Conservation (phyloP, 257 asterid species). For the Solanum paucissectum region DNA sequence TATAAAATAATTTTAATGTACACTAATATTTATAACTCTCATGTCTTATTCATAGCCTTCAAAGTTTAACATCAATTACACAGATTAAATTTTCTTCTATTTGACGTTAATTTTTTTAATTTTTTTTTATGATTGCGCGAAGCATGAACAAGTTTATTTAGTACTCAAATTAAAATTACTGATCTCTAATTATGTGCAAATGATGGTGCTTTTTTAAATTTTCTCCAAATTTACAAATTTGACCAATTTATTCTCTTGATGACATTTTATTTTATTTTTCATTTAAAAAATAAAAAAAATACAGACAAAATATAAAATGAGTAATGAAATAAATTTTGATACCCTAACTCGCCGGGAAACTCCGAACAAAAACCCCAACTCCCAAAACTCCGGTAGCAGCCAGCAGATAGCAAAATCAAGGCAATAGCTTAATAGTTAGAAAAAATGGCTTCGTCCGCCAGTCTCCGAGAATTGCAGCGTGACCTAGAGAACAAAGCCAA, state of each 20-base stretch:
- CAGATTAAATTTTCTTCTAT: too few relatives aligned
- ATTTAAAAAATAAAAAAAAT: too few relatives aligned
- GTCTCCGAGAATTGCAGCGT: conserved; percentile 57
- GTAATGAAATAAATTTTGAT: not conserved
- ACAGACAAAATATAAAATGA: not conserved
- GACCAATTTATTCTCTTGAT: not conserved
- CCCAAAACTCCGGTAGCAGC: not conserved
- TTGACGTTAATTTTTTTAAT: too few relatives aligned
- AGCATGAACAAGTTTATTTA: too few relatives aligned
- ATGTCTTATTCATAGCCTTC: too few relatives aligned
- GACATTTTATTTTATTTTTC: not conserved
- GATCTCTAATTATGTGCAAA: too few relatives aligned
- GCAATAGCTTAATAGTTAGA: not conserved
- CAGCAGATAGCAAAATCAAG: not conserved
- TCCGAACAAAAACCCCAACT: not conserved
- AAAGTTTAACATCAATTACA: too few relatives aligned
- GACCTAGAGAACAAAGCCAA: conserved; percentile 87
- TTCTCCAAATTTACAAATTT: not conserved
- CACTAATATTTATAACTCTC: too few relatives aligned
- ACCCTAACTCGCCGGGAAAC: not conserved
- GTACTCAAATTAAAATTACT: too few relatives aligned
- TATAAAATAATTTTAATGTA: too few relatives aligned
- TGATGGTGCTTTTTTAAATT: too few relatives aligned
- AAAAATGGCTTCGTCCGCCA: conserved; percentile 28
- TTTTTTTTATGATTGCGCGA: too few relatives aligned